Conservation (phyloP, 2,329 filamentous ascomycete species). For the Penicillium sp. region DNA sequence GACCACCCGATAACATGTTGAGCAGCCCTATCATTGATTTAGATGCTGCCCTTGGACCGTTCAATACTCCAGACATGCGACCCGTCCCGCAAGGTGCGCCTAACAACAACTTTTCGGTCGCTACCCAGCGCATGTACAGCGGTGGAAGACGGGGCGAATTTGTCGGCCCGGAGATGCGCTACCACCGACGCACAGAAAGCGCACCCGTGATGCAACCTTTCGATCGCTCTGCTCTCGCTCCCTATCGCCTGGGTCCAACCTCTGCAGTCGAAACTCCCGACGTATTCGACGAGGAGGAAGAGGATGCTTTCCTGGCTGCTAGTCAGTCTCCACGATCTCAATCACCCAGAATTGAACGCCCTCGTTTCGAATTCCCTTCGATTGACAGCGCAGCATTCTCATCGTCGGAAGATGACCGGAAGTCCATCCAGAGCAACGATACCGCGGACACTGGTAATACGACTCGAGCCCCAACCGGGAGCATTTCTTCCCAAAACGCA, state of each 20-base stretch:
- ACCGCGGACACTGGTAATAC: constrained; percentile 27
- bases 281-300: constrained; percentile 54
- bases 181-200: constrained; percentile 52
- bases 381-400: constrained; percentile 8
- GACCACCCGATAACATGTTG: constrained; percentile 62
- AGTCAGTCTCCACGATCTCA: constrained; percentile 30
- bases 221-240: constrained; percentile 43
- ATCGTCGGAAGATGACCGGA: constrained; percentile 18
- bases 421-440: constrained; percentile 27
- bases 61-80: constrained; percentile 68
- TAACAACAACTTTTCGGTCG: constrained; percentile 42
- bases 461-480: constrained; percentile 20
- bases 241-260: constrained; percentile 40
- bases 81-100: constrained; percentile 27
- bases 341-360: constrained; percentile 23
- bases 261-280: constrained; percentile 45
- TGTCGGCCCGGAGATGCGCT: constrained; percentile 51
- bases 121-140: constrained; percentile 50
- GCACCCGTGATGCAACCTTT: constrained; percentile 52
- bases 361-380: constrained; percentile 4
- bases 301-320: constrained; percentile 50
- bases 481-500: constrained; percentile 13
- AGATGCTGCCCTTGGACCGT: constrained; percentile 88
- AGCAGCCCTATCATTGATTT: constrained; percentile 82
- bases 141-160: constrained; percentile 50